Percentiles rank a stretch among this genome's conserved stretches.
These are phyloP conservation scores for Beauveria australis DNA, from an alignment of 2,329 filamentous ascomycete genomes.

Conservation along the genomic window DNA sequence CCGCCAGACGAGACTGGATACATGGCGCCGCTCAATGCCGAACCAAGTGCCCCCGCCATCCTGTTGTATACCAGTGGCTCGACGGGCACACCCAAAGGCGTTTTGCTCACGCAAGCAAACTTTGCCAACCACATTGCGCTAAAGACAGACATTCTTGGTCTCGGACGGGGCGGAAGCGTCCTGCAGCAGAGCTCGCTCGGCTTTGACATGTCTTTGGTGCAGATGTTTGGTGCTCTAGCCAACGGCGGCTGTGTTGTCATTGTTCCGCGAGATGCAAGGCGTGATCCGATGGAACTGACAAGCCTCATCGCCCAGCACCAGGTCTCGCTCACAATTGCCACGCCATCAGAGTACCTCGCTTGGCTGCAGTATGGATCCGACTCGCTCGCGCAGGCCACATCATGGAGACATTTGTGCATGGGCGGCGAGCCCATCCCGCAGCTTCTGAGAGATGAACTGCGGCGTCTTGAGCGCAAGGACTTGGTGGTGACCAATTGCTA, in stretches of 20 bases:
- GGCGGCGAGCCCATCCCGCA: conserved; percentile 16
- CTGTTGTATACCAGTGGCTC: conserved; percentile 26
- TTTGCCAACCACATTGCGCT: conserved; percentile 21
- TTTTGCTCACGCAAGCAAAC: conserved; percentile 22
- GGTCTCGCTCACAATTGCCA: conserved; percentile 26
- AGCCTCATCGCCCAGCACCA: conserved; percentile 22
- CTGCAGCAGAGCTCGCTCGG: conserved; percentile 29
- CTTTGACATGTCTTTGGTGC: conserved; percentile 31
- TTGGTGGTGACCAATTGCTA: conserved; percentile 20
- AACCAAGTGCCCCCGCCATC: conserved; percentile 12
- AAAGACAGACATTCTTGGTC: conserved; percentile 11
- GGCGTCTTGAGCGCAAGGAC: background rate
- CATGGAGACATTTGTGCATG: conserved; percentile 5
- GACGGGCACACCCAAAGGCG: conserved; percentile 32
- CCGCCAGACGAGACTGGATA: background rate
- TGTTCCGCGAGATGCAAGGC: conserved; percentile 19
- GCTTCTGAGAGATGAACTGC: conserved; percentile 11
- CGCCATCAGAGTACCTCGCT: conserved; percentile 29
- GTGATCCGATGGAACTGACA: conserved; percentile 24
- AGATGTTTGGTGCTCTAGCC: conserved; percentile 26
- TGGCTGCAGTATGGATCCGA: conserved; percentile 16
- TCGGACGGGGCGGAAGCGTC: conserved; percentile 16
- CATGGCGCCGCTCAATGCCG: background rate
- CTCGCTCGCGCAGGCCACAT: background rate
- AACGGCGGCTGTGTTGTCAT: conserved; percentile 28